These are phyloP conservation scores for Penicillium sp. DNA, from an alignment of 2,329 filamentous ascomycete species.

Conservation along the genomic window DNA sequence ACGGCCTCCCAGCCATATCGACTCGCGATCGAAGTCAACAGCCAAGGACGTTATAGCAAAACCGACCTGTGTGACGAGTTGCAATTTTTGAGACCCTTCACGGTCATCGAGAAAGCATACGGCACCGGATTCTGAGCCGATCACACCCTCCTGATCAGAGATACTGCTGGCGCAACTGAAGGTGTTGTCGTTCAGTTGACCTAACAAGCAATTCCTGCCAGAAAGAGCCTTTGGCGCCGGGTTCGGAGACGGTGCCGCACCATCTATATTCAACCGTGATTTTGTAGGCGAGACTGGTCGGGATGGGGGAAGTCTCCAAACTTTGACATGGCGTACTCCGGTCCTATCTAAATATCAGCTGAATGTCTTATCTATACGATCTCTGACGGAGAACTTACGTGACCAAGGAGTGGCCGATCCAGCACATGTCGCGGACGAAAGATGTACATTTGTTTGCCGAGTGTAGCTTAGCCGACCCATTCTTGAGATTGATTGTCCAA, in stretches of 20 bases:
- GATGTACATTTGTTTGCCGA: conserved; percentile 94
- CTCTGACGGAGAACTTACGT: conserved; percentile 56
- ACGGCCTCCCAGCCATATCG: conserved; percentile 71
- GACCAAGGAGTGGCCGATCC: conserved; percentile 82
- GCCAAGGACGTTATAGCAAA: conserved; percentile 72
- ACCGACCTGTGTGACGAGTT: conserved; percentile 66
- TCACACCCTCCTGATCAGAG: conserved; percentile 72
- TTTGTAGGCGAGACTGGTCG: conserved; percentile 66
- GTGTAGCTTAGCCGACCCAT: conserved; percentile 75
- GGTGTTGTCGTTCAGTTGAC: conserved; percentile 77
- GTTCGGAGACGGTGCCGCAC: conserved; percentile 37
- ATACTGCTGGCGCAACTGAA: conserved; percentile 79
- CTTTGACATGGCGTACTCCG: conserved; percentile 88
- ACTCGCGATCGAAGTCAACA: conserved; percentile 58
- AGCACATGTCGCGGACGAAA: conserved; percentile 81
- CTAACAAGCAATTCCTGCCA: conserved; percentile 86
- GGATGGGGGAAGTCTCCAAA: conserved; percentile 82
- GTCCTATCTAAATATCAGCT: conserved; percentile 48
- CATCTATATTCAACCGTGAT: conserved; percentile 55
- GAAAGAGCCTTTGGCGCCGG: conserved; percentile 70
- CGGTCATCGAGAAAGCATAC: conserved; percentile 86
- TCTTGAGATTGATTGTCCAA: conserved; percentile 84
- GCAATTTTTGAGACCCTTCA: conserved; percentile 71
- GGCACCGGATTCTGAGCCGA: conserved; percentile 86
- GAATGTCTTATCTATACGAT: background rate